Percentiles rank a stretch among this genome's conserved stretches.
Conservation (phyloP, 192 early-diverging fungal species). For the Chytriomyces sp. region DNA sequence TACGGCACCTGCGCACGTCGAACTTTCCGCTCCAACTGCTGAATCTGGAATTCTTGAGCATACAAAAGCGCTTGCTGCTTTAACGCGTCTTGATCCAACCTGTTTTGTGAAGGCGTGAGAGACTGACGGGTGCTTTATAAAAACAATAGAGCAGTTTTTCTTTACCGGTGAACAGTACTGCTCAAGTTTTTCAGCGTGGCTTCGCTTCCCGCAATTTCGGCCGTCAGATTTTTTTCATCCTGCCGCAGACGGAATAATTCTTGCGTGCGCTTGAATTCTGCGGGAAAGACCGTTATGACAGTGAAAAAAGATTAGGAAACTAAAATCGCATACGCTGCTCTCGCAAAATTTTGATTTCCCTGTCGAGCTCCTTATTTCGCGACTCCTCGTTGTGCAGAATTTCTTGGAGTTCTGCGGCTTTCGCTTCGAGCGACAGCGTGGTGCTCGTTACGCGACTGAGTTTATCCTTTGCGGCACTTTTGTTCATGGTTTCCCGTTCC, state of each 20-base stretch:
- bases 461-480: constrained; percentile 45
- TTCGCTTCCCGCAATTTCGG: constrained; percentile 62
- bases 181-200: constrained; percentile 56
- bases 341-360: constrained; percentile 57
- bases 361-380: constrained; percentile 57
- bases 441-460: constrained; percentile 43
- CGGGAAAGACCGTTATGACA: neutral
- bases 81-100: constrained; percentile 64
- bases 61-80: constrained; percentile 65
- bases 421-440: constrained; percentile 57
- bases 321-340: constrained; percentile 50
- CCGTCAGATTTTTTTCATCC: constrained; percentile 58
- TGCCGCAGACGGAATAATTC: constrained; percentile 61
- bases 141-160: neutral
- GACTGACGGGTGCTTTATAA: neutral
- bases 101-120: neutral
- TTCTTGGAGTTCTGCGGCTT: constrained; percentile 59
- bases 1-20: constrained; percentile 52
- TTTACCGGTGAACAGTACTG: constrained; percentile 53
- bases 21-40: constrained; percentile 67
- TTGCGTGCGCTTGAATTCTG: constrained; percentile 64
- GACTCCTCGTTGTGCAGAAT: constrained; percentile 57
- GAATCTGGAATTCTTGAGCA: constrained; percentile 64
- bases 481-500: constrained; percentile 43
- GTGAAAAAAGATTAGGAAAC: neutral